Percentiles rank a stretch among this genome's conserved stretches.
These are phyloP conservation scores for Tylopilus sp. DNA, from an alignment of 768 basidiomycete species.

Conservation along the genomic window DNA sequence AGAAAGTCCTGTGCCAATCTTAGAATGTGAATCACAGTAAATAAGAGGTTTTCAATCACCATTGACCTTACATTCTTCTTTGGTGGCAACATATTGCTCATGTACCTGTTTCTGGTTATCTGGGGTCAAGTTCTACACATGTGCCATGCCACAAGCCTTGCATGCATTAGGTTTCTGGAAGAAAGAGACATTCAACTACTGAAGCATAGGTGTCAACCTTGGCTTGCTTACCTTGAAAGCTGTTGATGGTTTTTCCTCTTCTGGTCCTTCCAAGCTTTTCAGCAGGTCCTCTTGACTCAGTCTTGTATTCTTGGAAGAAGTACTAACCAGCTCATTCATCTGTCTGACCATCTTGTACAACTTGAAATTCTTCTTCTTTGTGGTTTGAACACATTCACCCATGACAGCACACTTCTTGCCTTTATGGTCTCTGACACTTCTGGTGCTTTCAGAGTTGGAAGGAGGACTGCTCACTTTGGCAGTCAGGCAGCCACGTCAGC, in stretches of 20 bases:
- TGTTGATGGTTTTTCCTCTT: background rate
- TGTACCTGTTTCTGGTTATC: background rate
- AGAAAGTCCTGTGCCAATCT: background rate
- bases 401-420: background rate
- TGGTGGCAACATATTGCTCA: background rate
- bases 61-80: background rate
- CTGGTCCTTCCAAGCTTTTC: background rate
- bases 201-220: background rate
- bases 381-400: background rate
- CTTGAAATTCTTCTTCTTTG: background rate
- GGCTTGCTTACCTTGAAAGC: background rate
- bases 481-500: background rate
- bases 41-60: background rate
- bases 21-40: background rate
- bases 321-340: background rate
- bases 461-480: no score
- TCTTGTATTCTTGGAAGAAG: background rate
- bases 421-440: background rate
- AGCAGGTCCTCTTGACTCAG: background rate
- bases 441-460: background rate
- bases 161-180: background rate
- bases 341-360: background rate
- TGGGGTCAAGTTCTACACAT: rapidly evolving
- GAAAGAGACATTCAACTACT: background rate
- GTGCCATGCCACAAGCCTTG: background rate